A percentile compares a stretch with the other conserved stretches of the same genome.
Conservation (phyloP, 208 protist genomes). For the Angomonas desouzai region DNA sequence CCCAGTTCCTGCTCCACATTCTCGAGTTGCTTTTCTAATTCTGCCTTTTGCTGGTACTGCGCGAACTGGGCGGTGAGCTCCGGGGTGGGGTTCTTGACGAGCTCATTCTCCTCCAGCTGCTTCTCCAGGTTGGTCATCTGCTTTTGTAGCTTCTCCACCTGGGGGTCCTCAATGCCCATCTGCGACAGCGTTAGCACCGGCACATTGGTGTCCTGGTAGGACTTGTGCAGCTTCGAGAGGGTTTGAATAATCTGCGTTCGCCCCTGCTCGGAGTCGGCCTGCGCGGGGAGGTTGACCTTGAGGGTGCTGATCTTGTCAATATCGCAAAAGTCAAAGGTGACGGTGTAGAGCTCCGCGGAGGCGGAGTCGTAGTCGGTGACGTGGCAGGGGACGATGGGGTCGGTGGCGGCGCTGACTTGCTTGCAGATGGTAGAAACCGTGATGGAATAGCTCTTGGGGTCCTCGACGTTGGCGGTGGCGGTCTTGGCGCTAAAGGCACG, state of each 20-base stretch:
- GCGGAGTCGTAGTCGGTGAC: constrained; percentile 77
- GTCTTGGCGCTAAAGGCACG: constrained; percentile 65
- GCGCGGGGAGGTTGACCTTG: constrained; percentile 75
- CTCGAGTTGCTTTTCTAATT: constrained; percentile 60
- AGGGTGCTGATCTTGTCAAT: constrained; percentile 69
- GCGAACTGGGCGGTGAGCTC: constrained; percentile 60
- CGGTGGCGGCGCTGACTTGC: constrained; percentile 48
- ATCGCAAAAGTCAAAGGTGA: constrained; percentile 83
- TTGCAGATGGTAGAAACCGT: constrained; percentile 81
- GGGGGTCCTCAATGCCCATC: constrained; percentile 93
- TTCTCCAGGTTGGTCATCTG: constrained; percentile 87
- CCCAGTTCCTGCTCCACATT: constrained; percentile 81
- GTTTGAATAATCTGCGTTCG: constrained; percentile 76
- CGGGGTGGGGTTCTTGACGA: constrained; percentile 57
- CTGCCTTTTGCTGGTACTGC: constrained; percentile 64
- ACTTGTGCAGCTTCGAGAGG: constrained; percentile 64
- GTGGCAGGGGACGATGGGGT: constrained; percentile 57
- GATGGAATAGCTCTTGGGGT: constrained; percentile 64
- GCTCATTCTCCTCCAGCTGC: constrained; percentile 62
- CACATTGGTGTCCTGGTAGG: constrained; percentile 68
- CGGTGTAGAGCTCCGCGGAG: constrained; percentile 79
- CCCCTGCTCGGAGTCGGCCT: constrained; percentile 68
- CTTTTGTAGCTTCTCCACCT: constrained; percentile 65
- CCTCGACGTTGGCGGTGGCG: constrained; percentile 38
- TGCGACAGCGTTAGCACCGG: constrained; percentile 95